Evolutionary conservation across 352 stramenopile genomes (phyloP), one percentile per base, ranked within the genome.

Genomic region (Pythium biforme): DNA sequence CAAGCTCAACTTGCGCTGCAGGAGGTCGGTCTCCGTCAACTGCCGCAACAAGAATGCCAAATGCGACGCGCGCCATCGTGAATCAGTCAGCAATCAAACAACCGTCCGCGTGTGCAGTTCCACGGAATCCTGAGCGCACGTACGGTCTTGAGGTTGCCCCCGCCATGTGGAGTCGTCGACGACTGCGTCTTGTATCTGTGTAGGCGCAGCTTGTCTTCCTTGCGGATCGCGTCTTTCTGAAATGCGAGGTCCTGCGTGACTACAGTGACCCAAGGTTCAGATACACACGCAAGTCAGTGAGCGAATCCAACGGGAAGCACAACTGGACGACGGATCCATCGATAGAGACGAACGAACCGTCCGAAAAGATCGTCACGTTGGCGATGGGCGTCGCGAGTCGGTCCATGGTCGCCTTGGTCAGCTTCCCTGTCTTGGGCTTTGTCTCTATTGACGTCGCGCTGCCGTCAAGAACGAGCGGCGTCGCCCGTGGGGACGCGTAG

Each of bases 1-100:
- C 34, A 91, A 47, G 15, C 55, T 74, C 55, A 73, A 70, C 40
- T 91, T 84, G 54, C 70, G 70, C n/a, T 74, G 63, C 25, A 88
- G 62, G 40, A 91, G 45, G 45, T 88, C 73, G 10, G 66, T 81
- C 26, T 85, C 73, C 4, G 76, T 78, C 58, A 86, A 67, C 76
- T 89, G 37, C 33, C 29, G 29, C 29, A 33, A 33, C 29, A 33
- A 33, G 29, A 33, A 33, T 9, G 9, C 4, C 29, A 33, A 33
- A 9, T 33, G 29, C 29, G 29, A 33, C 29, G 29, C 29, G 29
- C 29, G n/a, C n/a, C n/a, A n/a, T n/a, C n/a, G 29, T 10, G 29
- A 4, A 9, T 10, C 29, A 4, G 29, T 33, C 29, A 33, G 29
- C 29, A 33, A 33, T 33, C 29, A 33, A 4, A 33, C 29, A 10